Conservation (phyloP, 1,139 yeast genomes). For the Suhomyces anneliseae region DNA sequence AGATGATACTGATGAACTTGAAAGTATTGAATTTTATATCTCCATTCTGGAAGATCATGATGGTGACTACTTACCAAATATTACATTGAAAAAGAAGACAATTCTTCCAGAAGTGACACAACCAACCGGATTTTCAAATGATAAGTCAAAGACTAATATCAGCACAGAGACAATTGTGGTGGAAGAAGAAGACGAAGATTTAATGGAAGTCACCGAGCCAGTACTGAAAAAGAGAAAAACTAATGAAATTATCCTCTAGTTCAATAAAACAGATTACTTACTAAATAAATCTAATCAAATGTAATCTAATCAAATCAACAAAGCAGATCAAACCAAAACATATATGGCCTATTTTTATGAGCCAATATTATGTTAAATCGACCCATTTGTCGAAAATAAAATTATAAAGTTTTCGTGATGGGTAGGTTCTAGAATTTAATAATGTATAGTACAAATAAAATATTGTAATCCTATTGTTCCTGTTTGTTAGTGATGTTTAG, state of each 20-base stretch:
- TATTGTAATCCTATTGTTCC: no score
- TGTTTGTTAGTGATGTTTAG: no score
- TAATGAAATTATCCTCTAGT: not conserved
- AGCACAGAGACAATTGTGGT: conserved; percentile 9
- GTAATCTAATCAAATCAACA: no score
- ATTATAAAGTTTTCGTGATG: no score
- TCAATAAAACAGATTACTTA: no score
- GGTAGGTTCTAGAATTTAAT: no score
- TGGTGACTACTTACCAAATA: conserved; percentile 22
- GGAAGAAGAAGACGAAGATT: conserved; percentile 16
- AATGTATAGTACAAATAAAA: no score
- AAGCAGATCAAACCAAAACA: no score
- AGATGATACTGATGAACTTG: conserved; percentile 73
- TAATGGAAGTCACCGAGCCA: conserved; percentile 14
- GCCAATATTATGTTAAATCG: no score
- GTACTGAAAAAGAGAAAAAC: conserved; percentile 14
- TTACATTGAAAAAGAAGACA: conserved; percentile 14
- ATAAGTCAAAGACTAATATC: conserved; percentile 7
- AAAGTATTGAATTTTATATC: conserved; percentile 69
- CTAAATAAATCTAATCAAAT: no score
- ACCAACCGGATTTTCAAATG: conserved; percentile 4
- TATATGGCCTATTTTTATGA: no score
- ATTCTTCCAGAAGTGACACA: conserved; percentile 3
- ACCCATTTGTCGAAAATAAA: no score
- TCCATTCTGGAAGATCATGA: conserved; percentile 21